These are phyloP conservation scores for Musa schizocarpa DNA, from an alignment of 176 grass and related monocot species.

Conservation along the genomic window DNA sequence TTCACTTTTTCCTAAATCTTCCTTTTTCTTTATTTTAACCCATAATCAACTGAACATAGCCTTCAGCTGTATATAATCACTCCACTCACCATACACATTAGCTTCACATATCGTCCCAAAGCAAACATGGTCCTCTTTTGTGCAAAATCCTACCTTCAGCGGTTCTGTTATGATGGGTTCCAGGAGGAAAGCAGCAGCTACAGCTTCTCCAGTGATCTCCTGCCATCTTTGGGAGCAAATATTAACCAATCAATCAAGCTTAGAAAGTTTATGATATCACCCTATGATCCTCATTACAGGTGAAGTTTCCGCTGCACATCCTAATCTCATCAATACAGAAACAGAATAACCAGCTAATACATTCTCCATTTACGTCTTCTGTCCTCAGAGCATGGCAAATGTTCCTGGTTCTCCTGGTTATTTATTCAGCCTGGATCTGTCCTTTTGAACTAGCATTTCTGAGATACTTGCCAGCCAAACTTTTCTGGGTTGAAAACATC, in stretches of 20 bases:
- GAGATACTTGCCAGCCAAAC: slow-evolving; percentile 35
- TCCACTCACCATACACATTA: neutral
- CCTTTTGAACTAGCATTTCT: slow-evolving; percentile 76
- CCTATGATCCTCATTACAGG: slow-evolving; percentile 72
- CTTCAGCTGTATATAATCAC: slow-evolving; percentile 3
- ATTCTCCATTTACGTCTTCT: slow-evolving; percentile 23
- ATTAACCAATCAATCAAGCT: slow-evolving; percentile 58
- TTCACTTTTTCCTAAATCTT: neutral
- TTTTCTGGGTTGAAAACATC: slow-evolving; percentile 53
- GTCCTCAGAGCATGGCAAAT: slow-evolving; percentile 52
- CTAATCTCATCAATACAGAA: neutral
- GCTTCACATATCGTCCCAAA: neutral
- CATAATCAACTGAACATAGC: neutral
- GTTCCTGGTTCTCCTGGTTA: slow-evolving; percentile 62
- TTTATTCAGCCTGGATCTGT: slow-evolving; percentile 83
- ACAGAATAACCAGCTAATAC: slow-evolving; percentile 10
- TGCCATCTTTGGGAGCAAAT: slow-evolving; percentile 76
- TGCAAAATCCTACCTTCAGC: slow-evolving; percentile 7
- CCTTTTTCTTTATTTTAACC: neutral
- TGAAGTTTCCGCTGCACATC: slow-evolving; percentile 21
- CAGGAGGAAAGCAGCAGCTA: slow-evolving; percentile 33
- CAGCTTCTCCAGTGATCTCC: slow-evolving; percentile 46
- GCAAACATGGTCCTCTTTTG: slow-evolving; percentile 1
- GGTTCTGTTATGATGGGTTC: slow-evolving; percentile 1
- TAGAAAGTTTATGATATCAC: slow-evolving; percentile 63